These are phyloP conservation scores for Neurospora sp. DNA, from an alignment of 495 filamentous ascomycete species.

Conservation along the genomic window DNA sequence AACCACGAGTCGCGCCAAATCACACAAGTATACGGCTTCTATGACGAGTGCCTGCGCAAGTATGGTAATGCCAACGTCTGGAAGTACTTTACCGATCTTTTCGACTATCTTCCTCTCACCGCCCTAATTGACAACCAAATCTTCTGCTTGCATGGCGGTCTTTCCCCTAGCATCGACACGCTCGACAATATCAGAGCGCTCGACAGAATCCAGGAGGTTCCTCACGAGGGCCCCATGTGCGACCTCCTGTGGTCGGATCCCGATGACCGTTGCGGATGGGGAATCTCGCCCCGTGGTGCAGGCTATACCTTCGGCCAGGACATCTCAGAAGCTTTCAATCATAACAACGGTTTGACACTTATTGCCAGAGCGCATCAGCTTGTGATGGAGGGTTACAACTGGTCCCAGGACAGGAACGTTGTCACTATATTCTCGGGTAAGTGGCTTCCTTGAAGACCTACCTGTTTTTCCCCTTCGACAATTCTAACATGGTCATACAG, in stretches of 20 bases:
- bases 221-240: constrained; percentile 98
- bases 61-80: constrained; percentile 98
- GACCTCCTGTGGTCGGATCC: constrained; percentile 97
- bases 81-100: constrained; percentile 99
- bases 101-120: constrained; percentile 97
- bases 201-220: constrained; percentile 95
- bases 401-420: constrained; percentile 93
- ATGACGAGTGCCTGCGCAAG: constrained; percentile 94
- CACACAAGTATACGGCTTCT: constrained; percentile 96
- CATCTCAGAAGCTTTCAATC: constrained; percentile 98
- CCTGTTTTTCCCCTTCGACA: neutral
- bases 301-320: constrained; percentile 99
- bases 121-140: constrained; percentile 61
- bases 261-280: constrained; percentile 97
- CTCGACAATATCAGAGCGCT: constrained; percentile 95
- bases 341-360: constrained; percentile 96
- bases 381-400: constrained; percentile 98
- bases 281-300: constrained; percentile 91
- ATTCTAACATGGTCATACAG: constrained; percentile 34
- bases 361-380: constrained; percentile 91
- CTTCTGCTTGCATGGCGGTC: constrained; percentile 95
- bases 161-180: constrained; percentile 94
- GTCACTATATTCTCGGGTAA: constrained; percentile 97
- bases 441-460: constrained; percentile 7
- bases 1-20: constrained; percentile 98